Evolutionary conservation across 768 basidiomycete species (phyloP).

Genomic region (Sarcodon sp.): DNA sequence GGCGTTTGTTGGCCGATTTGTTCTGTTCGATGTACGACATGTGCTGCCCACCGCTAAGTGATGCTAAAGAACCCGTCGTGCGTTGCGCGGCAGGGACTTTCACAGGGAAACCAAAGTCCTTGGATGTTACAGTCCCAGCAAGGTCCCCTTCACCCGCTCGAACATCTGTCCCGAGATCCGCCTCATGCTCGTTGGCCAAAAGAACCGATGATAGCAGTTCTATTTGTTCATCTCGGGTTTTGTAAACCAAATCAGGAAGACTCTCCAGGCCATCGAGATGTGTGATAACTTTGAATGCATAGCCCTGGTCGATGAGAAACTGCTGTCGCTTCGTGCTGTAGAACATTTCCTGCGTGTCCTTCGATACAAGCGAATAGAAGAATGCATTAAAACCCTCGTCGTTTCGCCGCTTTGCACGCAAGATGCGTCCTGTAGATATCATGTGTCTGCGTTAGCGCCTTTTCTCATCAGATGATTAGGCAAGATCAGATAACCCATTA

Average conservation of each 20-base stretch:
- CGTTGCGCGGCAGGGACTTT: slow-evolving; percentile 60
- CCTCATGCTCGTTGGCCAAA: slow-evolving; percentile 81
- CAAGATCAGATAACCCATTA: slow-evolving; percentile 17
- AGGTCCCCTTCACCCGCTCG: slow-evolving; percentile 76
- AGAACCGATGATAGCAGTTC: slow-evolving; percentile 91
- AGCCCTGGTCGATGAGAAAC: slow-evolving; percentile 97
- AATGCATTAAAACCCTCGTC: slow-evolving; percentile 99
- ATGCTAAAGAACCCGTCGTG: slow-evolving; percentile 70
- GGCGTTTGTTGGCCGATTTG: slow-evolving; percentile 78
- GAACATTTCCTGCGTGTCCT: slow-evolving; percentile 99
- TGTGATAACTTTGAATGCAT: slow-evolving; percentile 99
- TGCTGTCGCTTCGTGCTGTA: slow-evolving; percentile 99
- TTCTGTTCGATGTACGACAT: slow-evolving; percentile 93
- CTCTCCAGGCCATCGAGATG: slow-evolving; percentile 87
- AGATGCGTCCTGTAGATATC: slow-evolving; percentile 64
- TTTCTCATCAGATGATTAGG: not conserved
- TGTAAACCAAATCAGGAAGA: slow-evolving; percentile 84
- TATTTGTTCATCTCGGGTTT: slow-evolving; percentile 85
- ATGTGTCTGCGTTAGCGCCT: slow-evolving; percentile 5
- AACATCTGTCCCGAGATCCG: slow-evolving; percentile 78
- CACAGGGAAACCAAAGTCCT: slow-evolving; percentile 65
- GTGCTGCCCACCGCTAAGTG: slow-evolving; percentile 79
- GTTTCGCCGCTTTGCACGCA: slow-evolving; percentile 94
- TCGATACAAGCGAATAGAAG: slow-evolving; percentile 98
- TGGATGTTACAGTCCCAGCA: slow-evolving; percentile 76